phyloP scores from a whole-genome alignment of 805 yeast species.

The Candida michaelii region DNA sequence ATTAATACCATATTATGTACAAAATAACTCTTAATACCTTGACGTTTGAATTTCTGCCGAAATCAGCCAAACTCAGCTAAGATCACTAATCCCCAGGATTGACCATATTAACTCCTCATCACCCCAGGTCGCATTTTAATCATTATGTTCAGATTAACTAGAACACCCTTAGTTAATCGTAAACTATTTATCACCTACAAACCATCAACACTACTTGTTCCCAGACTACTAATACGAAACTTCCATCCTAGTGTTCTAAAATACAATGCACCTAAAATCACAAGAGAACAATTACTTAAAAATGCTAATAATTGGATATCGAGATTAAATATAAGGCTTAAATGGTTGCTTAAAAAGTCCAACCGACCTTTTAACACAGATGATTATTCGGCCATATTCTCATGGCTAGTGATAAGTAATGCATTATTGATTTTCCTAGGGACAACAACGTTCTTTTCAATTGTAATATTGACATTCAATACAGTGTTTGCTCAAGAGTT shows the following conservation, averaged over 20 bases:
- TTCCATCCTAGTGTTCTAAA: slow-evolving; percentile 4
- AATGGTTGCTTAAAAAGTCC: slow-evolving; percentile 75
- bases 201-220: neutral
- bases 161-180: neutral
- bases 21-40: too few species aligned
- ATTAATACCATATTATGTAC: too few species aligned
- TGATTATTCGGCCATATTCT: slow-evolving; percentile 84
- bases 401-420: slow-evolving; percentile 91
- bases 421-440: slow-evolving; percentile 75
- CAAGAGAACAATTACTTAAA: slow-evolving; percentile 14
- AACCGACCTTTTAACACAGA: slow-evolving; percentile 89
- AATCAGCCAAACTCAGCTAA: too few species aligned
- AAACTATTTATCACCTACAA: neutral
- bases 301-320: slow-evolving; percentile 16
- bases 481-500: slow-evolving; percentile 87
- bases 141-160: slow-evolving; percentile 5
- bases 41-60: too few species aligned
- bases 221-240: slow-evolving; percentile 3
- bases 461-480: slow-evolving; percentile 72
- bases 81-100: too few species aligned
- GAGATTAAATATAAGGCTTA: slow-evolving; percentile 41
- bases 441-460: slow-evolving; percentile 88
- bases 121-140: neutral
- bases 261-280: slow-evolving; percentile 3
- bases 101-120: too few species aligned